A percentile compares a stretch with the other conserved stretches of the same genome.
phyloP scores from a whole-genome alignment of 208 protist genomes.

The Crithidia expoeki region DNA sequence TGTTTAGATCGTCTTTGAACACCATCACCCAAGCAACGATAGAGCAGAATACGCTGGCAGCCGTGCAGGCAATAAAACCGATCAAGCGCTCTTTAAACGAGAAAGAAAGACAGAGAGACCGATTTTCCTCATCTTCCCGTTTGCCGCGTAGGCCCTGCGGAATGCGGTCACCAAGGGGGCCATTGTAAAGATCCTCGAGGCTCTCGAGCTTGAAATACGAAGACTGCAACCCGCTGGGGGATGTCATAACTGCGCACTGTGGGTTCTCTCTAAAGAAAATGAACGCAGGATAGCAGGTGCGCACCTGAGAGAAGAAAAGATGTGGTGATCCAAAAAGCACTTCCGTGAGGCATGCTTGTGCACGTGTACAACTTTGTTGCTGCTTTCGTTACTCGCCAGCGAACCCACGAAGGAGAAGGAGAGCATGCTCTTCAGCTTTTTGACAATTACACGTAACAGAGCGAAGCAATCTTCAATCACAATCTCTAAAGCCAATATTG shows the following conservation, averaged over 20 bases:
- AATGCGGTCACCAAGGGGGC: conserved; percentile 20
- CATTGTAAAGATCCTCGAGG: conserved; percentile 29
- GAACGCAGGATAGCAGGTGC: not conserved
- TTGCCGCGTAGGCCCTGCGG: not conserved
- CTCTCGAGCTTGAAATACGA: conserved; percentile 35
- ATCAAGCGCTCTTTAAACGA: conserved; percentile 65
- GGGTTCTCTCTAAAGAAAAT: not conserved
- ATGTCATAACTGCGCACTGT: not conserved
- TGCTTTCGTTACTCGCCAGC: too few species aligned
- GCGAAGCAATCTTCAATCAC: too few species aligned
- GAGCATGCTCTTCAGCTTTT: too few species aligned
- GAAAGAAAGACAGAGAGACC: conserved; percentile 45
- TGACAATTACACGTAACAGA: too few species aligned
- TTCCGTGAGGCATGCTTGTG: too few species aligned
- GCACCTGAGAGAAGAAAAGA: too few species aligned
- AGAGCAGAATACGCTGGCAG: conserved; percentile 52
- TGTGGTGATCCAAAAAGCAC: too few species aligned
- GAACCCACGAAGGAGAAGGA: too few species aligned
- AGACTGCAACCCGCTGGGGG: conserved; percentile 7
- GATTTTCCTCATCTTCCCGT: conserved; percentile 26
- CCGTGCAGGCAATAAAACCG: conserved; percentile 49
- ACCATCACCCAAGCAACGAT: conserved; percentile 65
- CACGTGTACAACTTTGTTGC: too few species aligned
- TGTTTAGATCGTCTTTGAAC: conserved; percentile 51
- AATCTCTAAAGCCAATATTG: too few species aligned